phyloP scores from a whole-genome alignment of 495 filamentous ascomycete species.

The Hypoxylon trugodes region DNA sequence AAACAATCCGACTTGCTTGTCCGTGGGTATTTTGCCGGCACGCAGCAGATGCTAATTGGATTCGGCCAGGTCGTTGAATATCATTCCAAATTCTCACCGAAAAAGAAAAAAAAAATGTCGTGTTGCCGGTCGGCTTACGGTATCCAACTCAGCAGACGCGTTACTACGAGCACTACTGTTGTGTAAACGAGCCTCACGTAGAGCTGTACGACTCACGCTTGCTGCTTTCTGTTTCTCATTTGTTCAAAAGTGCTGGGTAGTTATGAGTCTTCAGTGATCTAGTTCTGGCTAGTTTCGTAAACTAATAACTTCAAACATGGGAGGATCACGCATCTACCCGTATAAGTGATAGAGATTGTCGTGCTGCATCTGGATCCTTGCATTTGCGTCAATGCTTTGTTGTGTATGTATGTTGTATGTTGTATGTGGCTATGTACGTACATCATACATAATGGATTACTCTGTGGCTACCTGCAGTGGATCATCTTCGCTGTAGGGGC shows the following conservation, averaged over 20 bases:
- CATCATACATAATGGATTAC: slow-evolving; percentile 17
- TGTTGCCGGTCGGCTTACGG: slow-evolving; percentile 20
- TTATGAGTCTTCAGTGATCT: slow-evolving; percentile 6
- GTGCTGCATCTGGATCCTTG: slow-evolving; percentile 43
- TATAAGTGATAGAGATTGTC: slow-evolving; percentile 30
- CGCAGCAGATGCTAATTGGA: slow-evolving; percentile 7
- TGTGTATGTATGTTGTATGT: no score
- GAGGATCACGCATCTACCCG: slow-evolving; percentile 36
- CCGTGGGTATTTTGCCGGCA: slow-evolving; percentile 23
- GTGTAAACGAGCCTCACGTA: slow-evolving; percentile 19
- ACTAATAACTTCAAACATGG: slow-evolving; percentile 10
- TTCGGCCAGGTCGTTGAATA: slow-evolving; percentile 24
- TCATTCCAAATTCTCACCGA: slow-evolving; percentile 36
- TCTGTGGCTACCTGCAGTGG: slow-evolving; percentile 7
- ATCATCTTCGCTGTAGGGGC: no score
- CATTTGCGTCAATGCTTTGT: slow-evolving; percentile 48
- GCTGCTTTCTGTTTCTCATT: slow-evolving; percentile 8
- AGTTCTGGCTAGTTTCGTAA: slow-evolving; percentile 8
- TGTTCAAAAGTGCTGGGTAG: slow-evolving; percentile 4
- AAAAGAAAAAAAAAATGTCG: slow-evolving; percentile 29
- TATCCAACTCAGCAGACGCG: slow-evolving; percentile 5
- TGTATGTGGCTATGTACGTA: slow-evolving; percentile 20
- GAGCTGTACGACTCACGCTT: slow-evolving; percentile 17
- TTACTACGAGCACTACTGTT: slow-evolving; percentile 8
- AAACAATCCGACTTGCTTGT: slow-evolving; percentile 7